Base-by-base conservation (phyloP, 1,284 basidiomycete species). In the Sparassis latifolia region DNA sequence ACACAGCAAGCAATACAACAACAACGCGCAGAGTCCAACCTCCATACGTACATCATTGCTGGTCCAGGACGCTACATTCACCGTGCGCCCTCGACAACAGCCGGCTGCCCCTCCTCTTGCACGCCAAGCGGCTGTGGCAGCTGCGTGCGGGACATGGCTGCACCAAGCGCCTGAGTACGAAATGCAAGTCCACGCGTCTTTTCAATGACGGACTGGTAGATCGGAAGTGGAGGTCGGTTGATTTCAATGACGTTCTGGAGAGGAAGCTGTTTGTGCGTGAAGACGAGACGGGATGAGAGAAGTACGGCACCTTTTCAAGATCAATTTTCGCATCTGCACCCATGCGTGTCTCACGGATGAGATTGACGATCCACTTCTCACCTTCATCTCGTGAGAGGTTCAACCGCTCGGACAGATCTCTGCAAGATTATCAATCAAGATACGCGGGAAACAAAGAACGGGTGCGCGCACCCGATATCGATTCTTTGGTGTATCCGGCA, bases 281-380 rank as follows among this genome's bases (percentile, higher is more conserved):
- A 42, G 12, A 31, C 41, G 43, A 44, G 47, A 10, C 35, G 12
- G 42, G 27, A 57, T 53, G 31, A 44, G 12, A 32, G 27, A 2
- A 41, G 42, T n/a, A 6, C 55, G 32, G 42, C 52, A 88, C 90
- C 75, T 94, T 92, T 71, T 96, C 92, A 45, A 97, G 79, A 69
- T 98, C 95, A 59, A 98, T 97, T 76, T 97, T 97, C 51, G 93
- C 93, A 63, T 99, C 91, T 2, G 90, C 86, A 28, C 90, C 93
- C 82, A 97, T 92, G 33, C 92, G 83, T 30, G 95, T 97, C 69
- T 98, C 97, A 46, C 94, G 84, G 62, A 98, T 96, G 52, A 98
- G 85, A 75, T 97, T 97, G 62, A 97, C 96, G 58, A 99, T 96
- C 96, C 96, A 99, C 69, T 97, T 97, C 68, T 98, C 96, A 51